Base-by-base conservation (phyloP, 169 alveolate species). In the Perkinsus olseni region DNA sequence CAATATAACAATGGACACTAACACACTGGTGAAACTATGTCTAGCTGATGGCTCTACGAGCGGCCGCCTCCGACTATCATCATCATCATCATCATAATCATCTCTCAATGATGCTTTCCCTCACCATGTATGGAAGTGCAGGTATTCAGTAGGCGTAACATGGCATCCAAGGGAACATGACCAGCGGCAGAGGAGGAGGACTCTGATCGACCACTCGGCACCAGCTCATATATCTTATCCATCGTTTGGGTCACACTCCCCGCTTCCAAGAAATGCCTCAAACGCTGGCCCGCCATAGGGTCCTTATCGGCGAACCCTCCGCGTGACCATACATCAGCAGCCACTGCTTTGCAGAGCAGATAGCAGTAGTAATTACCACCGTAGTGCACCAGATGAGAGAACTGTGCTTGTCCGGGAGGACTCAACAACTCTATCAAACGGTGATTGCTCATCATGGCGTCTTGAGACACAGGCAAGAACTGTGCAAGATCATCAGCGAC, bases 361-460 rank as follows among this genome's bases (percentile, higher is more conserved):
- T 94, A 94, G 91, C 94, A 93, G 82, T 62, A 94, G 91, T 94
- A 94, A 82, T 74, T 93, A 0, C 94, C 96, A 0, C 96, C 96
- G 38, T 94, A 94, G 74, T 94, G 95, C 0, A 94, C 92, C 36
- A 94, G 91, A 90, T 94, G 96, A 92, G 92, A 94, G 48, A 94
- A 94, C 0, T 91, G 51, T 31, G 93, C 38, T 48, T 92, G 37
- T 20, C 93, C 93, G 38, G 95, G 95, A 40, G 11, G 91, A 6
- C 94, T 91, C n/a, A 94, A 13, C 38, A 82, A 1, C 38, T 51
- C 91, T 21, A 74, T 28, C 48, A 94, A 28, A 13, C 93, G 92
- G 0, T 38, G 21, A 62, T 62, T 62, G 34, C 82, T 62, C 34
- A 62, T 28, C 34, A 24, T 45, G 17, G 62, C 13, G 38, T 34